Percentiles rank a stretch among this genome's conserved stretches.
phyloP scores from a whole-genome alignment of 768 basidiomycete species.

The Psilocybe cubensis region DNA sequence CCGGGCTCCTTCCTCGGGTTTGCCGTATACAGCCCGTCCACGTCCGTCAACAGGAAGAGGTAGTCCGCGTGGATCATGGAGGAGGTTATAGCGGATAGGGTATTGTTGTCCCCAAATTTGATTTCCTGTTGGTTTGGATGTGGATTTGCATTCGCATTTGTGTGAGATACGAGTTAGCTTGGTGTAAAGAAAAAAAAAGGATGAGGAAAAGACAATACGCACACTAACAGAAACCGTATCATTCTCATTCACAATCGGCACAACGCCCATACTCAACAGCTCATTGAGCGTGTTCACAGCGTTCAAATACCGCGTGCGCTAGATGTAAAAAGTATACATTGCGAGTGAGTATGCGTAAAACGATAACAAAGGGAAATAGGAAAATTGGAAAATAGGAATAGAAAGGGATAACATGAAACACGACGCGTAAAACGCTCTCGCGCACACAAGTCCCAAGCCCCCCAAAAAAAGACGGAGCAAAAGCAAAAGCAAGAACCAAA shows the following conservation, averaged over 20 bases:
- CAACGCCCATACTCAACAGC: constrained; percentile 89
- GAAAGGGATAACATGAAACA: not conserved
- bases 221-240: constrained; percentile 98
- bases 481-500: no score
- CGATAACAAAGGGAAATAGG: no score
- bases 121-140: no score
- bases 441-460: no score
- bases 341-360: no score
- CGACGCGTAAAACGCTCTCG: constrained; percentile 17
- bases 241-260: constrained; percentile 99
- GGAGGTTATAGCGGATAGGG: constrained; percentile 94
- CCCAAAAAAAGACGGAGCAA: no score
- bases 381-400: constrained; percentile 6
- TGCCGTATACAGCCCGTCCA: constrained; percentile 92
- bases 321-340: constrained; percentile 29
- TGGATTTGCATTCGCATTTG: no score
- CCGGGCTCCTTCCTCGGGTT: constrained; percentile 91
- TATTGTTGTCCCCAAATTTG: constrained; percentile 99
- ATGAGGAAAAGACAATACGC: constrained; percentile 35
- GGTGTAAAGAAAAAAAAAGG: not conserved
- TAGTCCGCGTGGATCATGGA: constrained; percentile 99
- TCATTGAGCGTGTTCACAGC: constrained; percentile 96
- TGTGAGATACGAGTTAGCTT: not conserved
- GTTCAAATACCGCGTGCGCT: constrained; percentile 93
- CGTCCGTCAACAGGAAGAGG: constrained; percentile 94